These are phyloP conservation scores for Penicillium aurantiogriseum DNA, from an alignment of 2,329 filamentous ascomycete genomes.

Conservation along the genomic window DNA sequence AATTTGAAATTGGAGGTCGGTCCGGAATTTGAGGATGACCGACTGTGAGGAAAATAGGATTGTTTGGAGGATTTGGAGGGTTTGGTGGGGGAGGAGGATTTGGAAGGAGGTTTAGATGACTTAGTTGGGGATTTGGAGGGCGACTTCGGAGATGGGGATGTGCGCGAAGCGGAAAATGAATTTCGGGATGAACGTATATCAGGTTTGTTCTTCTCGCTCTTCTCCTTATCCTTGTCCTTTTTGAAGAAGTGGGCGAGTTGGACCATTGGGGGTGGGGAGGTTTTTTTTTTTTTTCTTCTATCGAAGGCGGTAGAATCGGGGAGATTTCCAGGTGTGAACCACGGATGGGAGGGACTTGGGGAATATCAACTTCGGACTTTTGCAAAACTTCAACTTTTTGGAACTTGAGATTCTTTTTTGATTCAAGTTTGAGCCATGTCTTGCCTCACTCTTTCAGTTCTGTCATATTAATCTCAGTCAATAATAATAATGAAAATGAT, in stretches of 20 bases:
- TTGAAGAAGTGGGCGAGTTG: slow-evolving; percentile 30
- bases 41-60: slow-evolving; percentile 28
- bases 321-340: slow-evolving; percentile 16
- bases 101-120: slow-evolving; percentile 11
- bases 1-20: slow-evolving; percentile 36
- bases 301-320: slow-evolving; percentile 44
- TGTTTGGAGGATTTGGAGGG: slow-evolving; percentile 20
- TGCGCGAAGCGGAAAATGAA: slow-evolving; percentile 38
- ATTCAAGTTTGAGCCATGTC: neutral
- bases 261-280: slow-evolving; percentile 25
- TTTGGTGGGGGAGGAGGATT: slow-evolving; percentile 12
- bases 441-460: neutral
- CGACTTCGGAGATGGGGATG: slow-evolving; percentile 16
- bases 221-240: slow-evolving; percentile 29
- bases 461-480: neutral
- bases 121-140: slow-evolving; percentile 19
- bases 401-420: neutral
- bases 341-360: slow-evolving; percentile 6
- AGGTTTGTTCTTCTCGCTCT: slow-evolving; percentile 13
- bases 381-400: neutral
- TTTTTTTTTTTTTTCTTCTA: slow-evolving; percentile 15
- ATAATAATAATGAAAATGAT: neutral
- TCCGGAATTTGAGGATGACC: slow-evolving; percentile 32
- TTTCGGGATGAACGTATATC: slow-evolving; percentile 32
- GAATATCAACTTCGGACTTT: neutral